Base-by-base conservation (phyloP, 2,329 filamentous ascomycete genomes). In the Orbilia javanica region DNA sequence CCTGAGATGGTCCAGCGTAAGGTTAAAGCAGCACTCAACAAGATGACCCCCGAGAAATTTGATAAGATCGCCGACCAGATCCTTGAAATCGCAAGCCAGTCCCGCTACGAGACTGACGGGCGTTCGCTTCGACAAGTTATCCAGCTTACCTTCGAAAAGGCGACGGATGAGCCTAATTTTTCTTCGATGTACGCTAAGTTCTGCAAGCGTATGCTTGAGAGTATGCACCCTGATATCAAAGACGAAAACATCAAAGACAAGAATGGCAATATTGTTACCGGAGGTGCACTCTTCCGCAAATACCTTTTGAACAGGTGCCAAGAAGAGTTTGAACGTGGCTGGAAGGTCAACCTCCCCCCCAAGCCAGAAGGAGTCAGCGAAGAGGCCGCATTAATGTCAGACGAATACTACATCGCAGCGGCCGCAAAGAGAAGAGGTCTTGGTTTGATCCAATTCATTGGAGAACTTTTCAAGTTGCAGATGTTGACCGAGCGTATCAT, bases 1-100 rank as follows among this genome's bases (percentile, higher is more conserved):
- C 95, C 96, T 25, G 93, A 95, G 82, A 90, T 96, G 87, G 96
- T 99, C 74, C 96, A 99, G 87, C 91, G 95, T 82, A 99, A 99
- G 90, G 96, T 99, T 84, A 99, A 99, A 90, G 92, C 94, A 80
- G 93, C 93, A 79, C 87, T 99, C 82, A 99, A 99, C 90, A 99
- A 99, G 91, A 98, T 99, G 96, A 98, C 96, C 0, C 96, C 96
- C 0, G 96, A 99, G 86, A 99, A 98, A 84, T 99, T 99, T 82
- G 94, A 97, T 84, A 94, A 91, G 86, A 97, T 99, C 81, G 90
- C 96, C 5, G 92, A 94, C 79, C 94, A 97, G 84, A 97, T 99
- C 79, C 88, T 99, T 31, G 88, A 90, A 67, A 99, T 99, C 84
- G 94, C 95, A 29, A 92, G 90, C 22, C 96, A 99, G 84, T 98